Percentiles rank a stretch among this genome's conserved stretches.
These are phyloP conservation scores for Alloteropsis semialata DNA, from an alignment of 176 grass and related monocot genomes.

Conservation along the genomic window DNA sequence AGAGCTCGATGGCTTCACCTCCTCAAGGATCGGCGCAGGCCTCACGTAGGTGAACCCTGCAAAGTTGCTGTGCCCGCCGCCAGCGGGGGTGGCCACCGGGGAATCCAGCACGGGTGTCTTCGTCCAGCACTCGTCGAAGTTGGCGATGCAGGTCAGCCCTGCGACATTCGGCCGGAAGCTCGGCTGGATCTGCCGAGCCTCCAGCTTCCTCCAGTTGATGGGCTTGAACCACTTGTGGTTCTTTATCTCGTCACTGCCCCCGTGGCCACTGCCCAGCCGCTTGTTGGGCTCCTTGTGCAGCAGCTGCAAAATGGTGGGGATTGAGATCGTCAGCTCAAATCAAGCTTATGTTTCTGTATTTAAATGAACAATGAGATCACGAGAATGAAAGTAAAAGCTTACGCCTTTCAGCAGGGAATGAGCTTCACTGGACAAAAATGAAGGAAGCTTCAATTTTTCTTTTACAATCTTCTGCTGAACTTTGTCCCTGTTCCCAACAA, in stretches of 20 bases:
- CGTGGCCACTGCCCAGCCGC: constrained; percentile 54
- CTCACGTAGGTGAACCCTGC: constrained; percentile 78
- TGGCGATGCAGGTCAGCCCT: constrained; percentile 65
- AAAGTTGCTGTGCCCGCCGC: constrained; percentile 50
- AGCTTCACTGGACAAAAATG: constrained; percentile 83
- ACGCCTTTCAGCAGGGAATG: constrained; percentile 96
- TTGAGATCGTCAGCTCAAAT: neutral
- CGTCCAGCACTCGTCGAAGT: constrained; percentile 89
- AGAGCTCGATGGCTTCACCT: constrained; percentile 25
- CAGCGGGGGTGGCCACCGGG: constrained; percentile 60
- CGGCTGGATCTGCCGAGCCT: constrained; percentile 69
- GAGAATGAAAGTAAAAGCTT: constrained; percentile 29
- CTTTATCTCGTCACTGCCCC: constrained; percentile 72
- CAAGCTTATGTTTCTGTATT: neutral
- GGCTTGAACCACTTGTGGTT: constrained; percentile 94
- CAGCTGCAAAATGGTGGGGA: constrained; percentile 36
- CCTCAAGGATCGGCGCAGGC: constrained; percentile 58
- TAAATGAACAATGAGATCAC: neutral
- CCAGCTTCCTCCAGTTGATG: constrained; percentile 88
- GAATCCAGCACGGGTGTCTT: constrained; percentile 74
- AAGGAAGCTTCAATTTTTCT: constrained; percentile 87
- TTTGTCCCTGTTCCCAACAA: constrained; percentile 69
- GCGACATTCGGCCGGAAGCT: constrained; percentile 74
- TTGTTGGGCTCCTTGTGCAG: constrained; percentile 80
- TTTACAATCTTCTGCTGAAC: constrained; percentile 91